Base-by-base conservation (phyloP, 164 flowering plant genomes). In the Malania oleifera region DNA sequence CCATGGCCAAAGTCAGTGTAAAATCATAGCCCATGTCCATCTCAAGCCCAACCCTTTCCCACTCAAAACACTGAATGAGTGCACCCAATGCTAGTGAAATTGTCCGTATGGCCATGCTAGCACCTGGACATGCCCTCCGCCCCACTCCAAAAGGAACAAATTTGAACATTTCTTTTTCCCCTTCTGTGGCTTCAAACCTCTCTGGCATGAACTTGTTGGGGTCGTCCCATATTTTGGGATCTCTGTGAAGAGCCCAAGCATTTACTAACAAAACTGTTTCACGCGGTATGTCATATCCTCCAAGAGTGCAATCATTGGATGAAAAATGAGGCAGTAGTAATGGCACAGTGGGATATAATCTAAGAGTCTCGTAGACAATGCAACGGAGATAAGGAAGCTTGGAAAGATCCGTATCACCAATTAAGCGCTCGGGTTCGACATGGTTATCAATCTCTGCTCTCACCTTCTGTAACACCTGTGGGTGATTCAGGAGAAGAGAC, bases 191-290 rank as follows among this genome's bases (percentile, higher is more conserved):
- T 39, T 34, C 45, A 23, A 47, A 48, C 18, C 63, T 47, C 54
- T 59, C 63, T 13, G 63, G 63, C 20, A 7, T 48, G 35, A 59
- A 57, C 50, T 57, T 31, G 2, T 27, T 23, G 5, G 61, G 52
- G 27, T 57, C 52, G 7, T n/a, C 40, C 63, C 63, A 59, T 5
- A 15, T 1, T 15, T 0, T 34, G 20, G 60, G 61, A 22, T 43
- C 46, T n/a, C 20, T n/a, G 4, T 43, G 46, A 1, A 43, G 8
- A n/a, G 46, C 46, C 46, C 46, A 59, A 2, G 40, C 27, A 20
- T 48, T 59, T 7, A 59, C 63, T 31, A 59, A 13, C 31, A 59
- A 12, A 3, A 25, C 38, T 22, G 63, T 48, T 0, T 37, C 46
- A 1, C 11, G 29, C 1, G 47, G 63, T 25, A 60, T 20, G 17